Base-by-base conservation (phyloP, 2,329 filamentous ascomycete genomes). In the Cladosporium oxysporum region DNA sequence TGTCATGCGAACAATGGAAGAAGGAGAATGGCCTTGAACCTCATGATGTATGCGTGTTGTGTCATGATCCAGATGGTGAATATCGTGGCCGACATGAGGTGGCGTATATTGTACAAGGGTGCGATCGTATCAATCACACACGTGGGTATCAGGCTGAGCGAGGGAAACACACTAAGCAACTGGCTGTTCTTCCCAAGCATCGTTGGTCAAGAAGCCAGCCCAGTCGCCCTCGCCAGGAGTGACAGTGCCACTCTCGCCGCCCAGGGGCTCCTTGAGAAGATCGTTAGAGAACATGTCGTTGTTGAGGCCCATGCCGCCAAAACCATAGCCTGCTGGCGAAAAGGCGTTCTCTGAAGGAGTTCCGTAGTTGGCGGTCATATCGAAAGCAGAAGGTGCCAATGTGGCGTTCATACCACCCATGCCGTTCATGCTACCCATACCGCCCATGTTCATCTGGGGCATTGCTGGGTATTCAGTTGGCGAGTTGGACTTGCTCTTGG, bases 371-470 rank as follows among this genome's bases (percentile, higher is more conserved):
- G 67, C 60, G 37, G 47, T 57, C 49, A 70, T 71, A 66, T 79
- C 78, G 12, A 80, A 70, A 11, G 72, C 74, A 23, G 77, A 74
- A 5, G 79, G 78, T 12, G 79, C 78, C 35, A 82, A 68, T 5
- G 78, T 79, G 66, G 77, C 73, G 58, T 75, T 77, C 74, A 81
- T 79, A 23, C 33, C 50, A 6, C 61, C 50, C 50, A 63, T 66
- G 41, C 23, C 28, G 58, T 75, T 77, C 74, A 81, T 79, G 47
- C 21, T 33, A 29, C 61, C 28, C 61, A 63, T 66, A 31, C 23
- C 44, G 55, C 75, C 77, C 74, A 81, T 79, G 33, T 1, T 28
- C 62, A 50, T 53, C 23, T 65, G 57, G 26, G 29, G 33, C 31
- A 31, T 74, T 35, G 70, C 75, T 23, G 33, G 33, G 16, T 37